phyloP scores from a whole-genome alignment of 2,329 filamentous ascomycete genomes.

The Penicillium paneum region DNA sequence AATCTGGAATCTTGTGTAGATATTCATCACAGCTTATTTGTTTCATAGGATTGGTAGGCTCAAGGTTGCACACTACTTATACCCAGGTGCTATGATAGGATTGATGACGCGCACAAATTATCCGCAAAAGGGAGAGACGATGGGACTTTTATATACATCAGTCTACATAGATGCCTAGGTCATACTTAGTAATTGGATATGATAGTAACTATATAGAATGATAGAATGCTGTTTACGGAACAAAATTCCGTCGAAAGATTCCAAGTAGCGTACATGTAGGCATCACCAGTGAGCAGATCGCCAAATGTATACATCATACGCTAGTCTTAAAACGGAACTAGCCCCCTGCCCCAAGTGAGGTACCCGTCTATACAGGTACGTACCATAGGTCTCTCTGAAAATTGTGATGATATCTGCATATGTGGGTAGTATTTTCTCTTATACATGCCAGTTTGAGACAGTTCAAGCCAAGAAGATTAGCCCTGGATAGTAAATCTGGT shows the following conservation, averaged over 20 bases:
- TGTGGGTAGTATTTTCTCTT: background rate
- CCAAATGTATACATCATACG: background rate
- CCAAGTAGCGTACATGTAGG: background rate
- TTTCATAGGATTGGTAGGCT: too few relatives aligned
- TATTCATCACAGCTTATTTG: background rate
- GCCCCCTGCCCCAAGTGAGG: background rate
- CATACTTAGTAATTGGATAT: background rate
- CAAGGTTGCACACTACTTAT: slow-evolving; percentile 15
- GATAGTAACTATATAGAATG: too few relatives aligned
- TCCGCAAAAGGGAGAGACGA: background rate
- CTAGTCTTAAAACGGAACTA: background rate
- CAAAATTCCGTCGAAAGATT: background rate
- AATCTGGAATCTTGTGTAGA: background rate
- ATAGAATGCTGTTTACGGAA: background rate
- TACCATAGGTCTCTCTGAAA: background rate
- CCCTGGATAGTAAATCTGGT: background rate
- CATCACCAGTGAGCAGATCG: background rate
- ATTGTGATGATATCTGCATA: background rate
- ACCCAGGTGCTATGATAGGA: background rate
- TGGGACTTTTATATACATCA: background rate
- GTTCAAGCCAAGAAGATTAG: background rate
- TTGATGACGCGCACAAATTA: slow-evolving; percentile 25
- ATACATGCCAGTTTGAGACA: background rate
- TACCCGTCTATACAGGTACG: background rate
- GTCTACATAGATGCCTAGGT: background rate